phyloP scores from a whole-genome alignment of 345 rosid species.

The Salix suchowensis region DNA sequence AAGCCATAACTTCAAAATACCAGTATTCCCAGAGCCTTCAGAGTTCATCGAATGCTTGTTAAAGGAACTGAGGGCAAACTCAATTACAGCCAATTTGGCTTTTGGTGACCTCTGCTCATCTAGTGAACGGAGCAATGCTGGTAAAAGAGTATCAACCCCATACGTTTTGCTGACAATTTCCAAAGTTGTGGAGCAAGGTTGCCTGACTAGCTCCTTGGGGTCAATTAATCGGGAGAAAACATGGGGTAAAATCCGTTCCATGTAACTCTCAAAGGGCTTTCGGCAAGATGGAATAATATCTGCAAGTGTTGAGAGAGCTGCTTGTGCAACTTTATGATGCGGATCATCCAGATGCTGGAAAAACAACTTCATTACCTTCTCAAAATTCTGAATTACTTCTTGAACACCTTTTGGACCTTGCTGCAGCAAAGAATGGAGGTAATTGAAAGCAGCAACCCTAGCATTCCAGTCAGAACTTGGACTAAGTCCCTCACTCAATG shows the following conservation, averaged over 20 bases:
- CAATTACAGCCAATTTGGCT: constrained; percentile 98
- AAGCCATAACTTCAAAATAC: constrained; percentile 92
- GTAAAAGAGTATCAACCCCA: constrained; percentile 82
- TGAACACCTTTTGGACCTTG: constrained; percentile 94
- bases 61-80: constrained; percentile 82
- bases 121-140: constrained; percentile 91
- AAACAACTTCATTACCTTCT: constrained; percentile 97
- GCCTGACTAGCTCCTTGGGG: constrained; percentile 97
- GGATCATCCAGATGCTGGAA: constrained; percentile 99
- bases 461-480: constrained; percentile 97
- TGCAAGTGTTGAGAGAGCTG: constrained; percentile 92
- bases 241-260: constrained; percentile 96
- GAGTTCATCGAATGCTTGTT: constrained; percentile 73
- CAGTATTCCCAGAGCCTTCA: constrained; percentile 77
- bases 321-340: constrained; percentile 99
- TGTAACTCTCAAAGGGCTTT: constrained; percentile 94
- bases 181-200: constrained; percentile 85
- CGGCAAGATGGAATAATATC: constrained; percentile 93
- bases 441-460: constrained; percentile 90
- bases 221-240: constrained; percentile 94
- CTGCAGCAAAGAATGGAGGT: constrained; percentile 75
- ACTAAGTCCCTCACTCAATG: constrained; percentile 82
- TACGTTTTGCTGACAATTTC: constrained; percentile 92
- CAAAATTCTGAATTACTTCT: constrained; percentile 87
- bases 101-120: constrained; percentile 98